Conservation (phyloP, 1,284 basidiomycete species). For the Xerocomus amazonicus region DNA sequence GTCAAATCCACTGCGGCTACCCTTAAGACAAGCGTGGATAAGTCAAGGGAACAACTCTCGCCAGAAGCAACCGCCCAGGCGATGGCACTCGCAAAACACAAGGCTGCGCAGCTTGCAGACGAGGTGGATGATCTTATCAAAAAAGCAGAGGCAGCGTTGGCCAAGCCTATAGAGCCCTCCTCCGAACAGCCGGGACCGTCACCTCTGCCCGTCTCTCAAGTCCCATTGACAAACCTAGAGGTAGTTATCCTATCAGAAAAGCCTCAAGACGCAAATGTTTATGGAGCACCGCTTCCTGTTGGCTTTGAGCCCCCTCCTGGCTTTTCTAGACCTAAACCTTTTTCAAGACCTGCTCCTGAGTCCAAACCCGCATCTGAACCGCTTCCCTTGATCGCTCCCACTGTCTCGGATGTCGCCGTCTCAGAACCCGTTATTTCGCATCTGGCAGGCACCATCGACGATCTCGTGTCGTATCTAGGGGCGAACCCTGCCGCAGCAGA, state of each 20-base stretch:
- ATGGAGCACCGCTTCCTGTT: conserved; percentile 74
- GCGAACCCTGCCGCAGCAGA: conserved; percentile 66
- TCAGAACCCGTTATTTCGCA: conserved; percentile 90
- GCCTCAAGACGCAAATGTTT: conserved; percentile 48
- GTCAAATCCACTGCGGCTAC: conserved; percentile 44
- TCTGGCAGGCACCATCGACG: conserved; percentile 91
- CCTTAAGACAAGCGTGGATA: conserved; percentile 51
- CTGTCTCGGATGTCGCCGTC: conserved; percentile 67
- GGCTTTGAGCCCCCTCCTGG: conserved; percentile 92
- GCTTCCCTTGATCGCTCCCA: conserved; percentile 81
- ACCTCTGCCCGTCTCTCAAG: neutral
- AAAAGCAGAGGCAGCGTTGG: conserved; percentile 67
- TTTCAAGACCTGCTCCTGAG: conserved; percentile 32
- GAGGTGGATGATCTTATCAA: conserved; percentile 63
- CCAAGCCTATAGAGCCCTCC: conserved; percentile 35
- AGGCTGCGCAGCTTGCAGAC: conserved; percentile 51
- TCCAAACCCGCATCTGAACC: conserved; percentile 32
- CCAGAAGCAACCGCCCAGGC: conserved; percentile 41
- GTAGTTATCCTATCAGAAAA: conserved; percentile 30
- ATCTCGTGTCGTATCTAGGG: conserved; percentile 81
- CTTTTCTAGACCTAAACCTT: conserved; percentile 56
- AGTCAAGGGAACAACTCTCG: conserved; percentile 38
- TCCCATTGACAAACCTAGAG: conserved; percentile 19
- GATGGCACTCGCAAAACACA: conserved; percentile 44
- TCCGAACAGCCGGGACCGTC: neutral